phyloP scores from a whole-genome alignment of 1,284 basidiomycete species.

The Rhizoctonia solani region DNA sequence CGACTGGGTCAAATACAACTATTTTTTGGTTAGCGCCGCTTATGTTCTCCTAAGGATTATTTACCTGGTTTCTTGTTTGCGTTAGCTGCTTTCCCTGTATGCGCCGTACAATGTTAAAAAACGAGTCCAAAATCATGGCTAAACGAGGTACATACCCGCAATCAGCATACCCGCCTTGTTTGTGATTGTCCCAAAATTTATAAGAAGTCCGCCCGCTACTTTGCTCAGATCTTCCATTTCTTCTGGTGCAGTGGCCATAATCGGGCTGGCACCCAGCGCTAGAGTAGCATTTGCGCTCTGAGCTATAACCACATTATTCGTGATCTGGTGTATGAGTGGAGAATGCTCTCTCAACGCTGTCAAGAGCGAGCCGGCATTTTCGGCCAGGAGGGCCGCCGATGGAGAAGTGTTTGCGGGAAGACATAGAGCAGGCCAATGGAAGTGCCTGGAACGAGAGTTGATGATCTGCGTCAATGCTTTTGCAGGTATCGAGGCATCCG shows the following conservation, averaged over 20 bases:
- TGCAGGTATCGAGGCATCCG: constrained; percentile 64
- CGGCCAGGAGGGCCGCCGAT: constrained; percentile 5
- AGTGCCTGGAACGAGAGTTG: not conserved
- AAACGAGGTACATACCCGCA: constrained; percentile 57
- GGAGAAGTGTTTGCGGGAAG: not conserved
- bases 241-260: constrained; percentile 84
- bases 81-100: constrained; percentile 65
- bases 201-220: constrained; percentile 70
- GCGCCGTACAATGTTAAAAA: constrained; percentile 37
- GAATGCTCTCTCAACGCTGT: constrained; percentile 48
- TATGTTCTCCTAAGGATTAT: constrained; percentile 43
- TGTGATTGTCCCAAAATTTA: constrained; percentile 90
- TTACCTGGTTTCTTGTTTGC: constrained; percentile 64
- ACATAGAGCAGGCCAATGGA: constrained; percentile 13
- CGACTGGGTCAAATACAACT: constrained; percentile 92
- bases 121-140: constrained; percentile 32
- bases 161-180: constrained; percentile 77
- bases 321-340: constrained; percentile 87
- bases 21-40: not conserved
- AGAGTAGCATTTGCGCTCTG: constrained; percentile 93
- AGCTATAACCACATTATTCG: constrained; percentile 87
- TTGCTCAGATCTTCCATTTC: constrained; percentile 83
- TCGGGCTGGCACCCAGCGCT: constrained; percentile 87
- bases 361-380: constrained; percentile 10
- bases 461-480: constrained; percentile 53